Percentiles rank a stretch among this genome's conserved stretches.
These are phyloP conservation scores for Teratosphaeria nubilosa DNA, from an alignment of 2,329 filamentous ascomycete genomes.

Conservation along the genomic window DNA sequence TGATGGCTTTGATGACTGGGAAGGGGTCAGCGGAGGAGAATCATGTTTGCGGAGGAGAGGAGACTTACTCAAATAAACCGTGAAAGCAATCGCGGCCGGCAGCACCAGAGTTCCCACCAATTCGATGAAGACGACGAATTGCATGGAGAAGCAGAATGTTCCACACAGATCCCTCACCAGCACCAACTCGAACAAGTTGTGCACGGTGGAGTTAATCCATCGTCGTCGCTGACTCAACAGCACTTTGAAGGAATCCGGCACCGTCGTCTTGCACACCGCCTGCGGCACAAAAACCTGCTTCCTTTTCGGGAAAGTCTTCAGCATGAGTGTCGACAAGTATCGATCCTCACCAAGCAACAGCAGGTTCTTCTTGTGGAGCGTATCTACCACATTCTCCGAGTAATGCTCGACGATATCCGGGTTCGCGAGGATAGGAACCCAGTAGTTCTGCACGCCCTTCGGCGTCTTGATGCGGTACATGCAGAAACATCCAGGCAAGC, in stretches of 20 bases:
- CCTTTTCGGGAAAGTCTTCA: slow-evolving; percentile 96
- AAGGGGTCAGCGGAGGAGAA: background rate
- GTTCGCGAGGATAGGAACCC: slow-evolving; percentile 97
- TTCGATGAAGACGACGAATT: slow-evolving; percentile 95
- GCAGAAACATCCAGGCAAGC: slow-evolving; percentile 96
- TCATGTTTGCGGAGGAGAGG: background rate
- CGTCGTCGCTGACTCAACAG: slow-evolving; percentile 87
- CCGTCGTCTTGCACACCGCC: slow-evolving; percentile 96
- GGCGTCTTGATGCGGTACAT: slow-evolving; percentile 99
- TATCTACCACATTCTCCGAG: slow-evolving; percentile 97
- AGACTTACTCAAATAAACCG: slow-evolving; percentile 80
- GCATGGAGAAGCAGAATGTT: slow-evolving; percentile 99
- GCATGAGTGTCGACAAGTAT: slow-evolving; percentile 92
- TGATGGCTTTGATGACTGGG: slow-evolving; percentile 74
- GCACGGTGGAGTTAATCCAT: slow-evolving; percentile 99
- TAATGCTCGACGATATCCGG: slow-evolving; percentile 98
- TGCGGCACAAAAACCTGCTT: slow-evolving; percentile 98
- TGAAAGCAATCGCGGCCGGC: slow-evolving; percentile 93
- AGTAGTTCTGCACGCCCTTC: slow-evolving; percentile 97
- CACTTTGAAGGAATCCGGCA: slow-evolving; percentile 85
- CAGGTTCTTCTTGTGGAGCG: slow-evolving; percentile 93
- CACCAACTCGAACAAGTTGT: slow-evolving; percentile 96
- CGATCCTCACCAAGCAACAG: slow-evolving; percentile 87
- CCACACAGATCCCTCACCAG: slow-evolving; percentile 92
- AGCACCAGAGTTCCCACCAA: slow-evolving; percentile 88